A percentile compares a stretch with the other conserved stretches of the same genome.
phyloP scores from a whole-genome alignment of 306 rosid species.

The Quercus aquifolioides region DNA sequence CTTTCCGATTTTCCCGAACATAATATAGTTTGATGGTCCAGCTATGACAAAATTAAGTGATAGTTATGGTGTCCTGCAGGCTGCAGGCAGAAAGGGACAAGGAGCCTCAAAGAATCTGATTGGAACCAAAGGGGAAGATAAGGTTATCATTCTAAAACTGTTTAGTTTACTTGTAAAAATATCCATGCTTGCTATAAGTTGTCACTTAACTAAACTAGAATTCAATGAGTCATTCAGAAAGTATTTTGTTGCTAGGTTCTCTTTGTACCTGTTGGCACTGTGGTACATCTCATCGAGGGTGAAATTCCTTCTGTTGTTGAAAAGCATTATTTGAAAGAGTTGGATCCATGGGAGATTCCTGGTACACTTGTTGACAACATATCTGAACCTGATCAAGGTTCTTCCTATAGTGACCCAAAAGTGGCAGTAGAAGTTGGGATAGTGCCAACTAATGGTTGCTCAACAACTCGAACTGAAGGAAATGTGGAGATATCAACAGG shows the following conservation, averaged over 20 bases:
- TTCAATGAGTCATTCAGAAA: slow-evolving; percentile 15
- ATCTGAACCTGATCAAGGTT: slow-evolving; percentile 22
- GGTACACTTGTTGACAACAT: slow-evolving; percentile 55
- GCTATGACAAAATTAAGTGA: slow-evolving; percentile 12
- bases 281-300: slow-evolving; percentile 72
- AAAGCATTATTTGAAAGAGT: slow-evolving; percentile 39
- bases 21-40: slow-evolving; percentile 11
- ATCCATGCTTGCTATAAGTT: slow-evolving; percentile 8
- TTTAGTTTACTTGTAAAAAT: slow-evolving; percentile 2
- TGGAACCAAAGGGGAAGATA: slow-evolving; percentile 81
- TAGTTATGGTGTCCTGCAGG: slow-evolving; percentile 40
- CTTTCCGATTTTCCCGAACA: slow-evolving; percentile 4
- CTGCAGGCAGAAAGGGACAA: slow-evolving; percentile 67
- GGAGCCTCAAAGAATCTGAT: slow-evolving; percentile 79
- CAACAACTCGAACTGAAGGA: slow-evolving; percentile 22
- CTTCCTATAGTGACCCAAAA: slow-evolving; percentile 22
- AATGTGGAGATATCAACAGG: slow-evolving; percentile 19
- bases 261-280: slow-evolving; percentile 82
- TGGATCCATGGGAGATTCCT: slow-evolving; percentile 90
- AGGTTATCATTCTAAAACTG: slow-evolving; percentile 41
- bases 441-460: slow-evolving; percentile 9
- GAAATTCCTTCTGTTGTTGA: slow-evolving; percentile 49
- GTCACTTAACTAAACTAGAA: neutral
- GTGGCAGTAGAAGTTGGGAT: slow-evolving; percentile 19
- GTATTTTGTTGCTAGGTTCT: slow-evolving; percentile 46